A percentile compares a stretch with the other conserved stretches of the same genome.
These are phyloP conservation scores for Coemansia sp. DNA, from an alignment of 192 early-diverging fungal genomes.

Conservation along the genomic window DNA sequence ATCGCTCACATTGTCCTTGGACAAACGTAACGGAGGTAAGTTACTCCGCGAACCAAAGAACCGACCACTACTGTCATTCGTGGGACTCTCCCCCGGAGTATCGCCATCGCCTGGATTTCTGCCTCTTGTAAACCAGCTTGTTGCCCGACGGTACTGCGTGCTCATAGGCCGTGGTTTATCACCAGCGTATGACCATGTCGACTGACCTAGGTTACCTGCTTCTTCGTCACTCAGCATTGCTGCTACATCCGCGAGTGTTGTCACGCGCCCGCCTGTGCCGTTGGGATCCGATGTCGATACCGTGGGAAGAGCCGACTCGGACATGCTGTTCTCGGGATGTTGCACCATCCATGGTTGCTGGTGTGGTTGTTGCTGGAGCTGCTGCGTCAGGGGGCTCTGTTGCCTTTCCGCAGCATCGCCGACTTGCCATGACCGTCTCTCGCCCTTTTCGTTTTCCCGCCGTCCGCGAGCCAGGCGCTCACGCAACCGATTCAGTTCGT, in stretches of 20 bases:
- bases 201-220: neutral
- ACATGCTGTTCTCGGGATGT: constrained; percentile 25
- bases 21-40: too few species aligned
- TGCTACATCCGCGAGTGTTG: neutral
- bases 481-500: constrained; percentile 38
- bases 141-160: constrained; percentile 19
- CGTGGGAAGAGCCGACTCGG: constrained; percentile 34
- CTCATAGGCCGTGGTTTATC: constrained; percentile 34
- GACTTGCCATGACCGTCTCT: constrained; percentile 42
- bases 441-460: constrained; percentile 14
- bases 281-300: neutral
- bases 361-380: constrained; percentile 1
- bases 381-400: too few species aligned
- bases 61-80: constrained; percentile 6
- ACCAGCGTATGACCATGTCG: constrained; percentile 29
- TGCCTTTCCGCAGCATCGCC: too few species aligned
- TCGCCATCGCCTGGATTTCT: neutral
- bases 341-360: constrained; percentile 32
- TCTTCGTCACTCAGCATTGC: neutral
- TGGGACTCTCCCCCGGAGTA: neutral
- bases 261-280: neutral
- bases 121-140: constrained; percentile 30
- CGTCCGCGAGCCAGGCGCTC: constrained; percentile 30
- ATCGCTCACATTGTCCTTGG: too few species aligned
- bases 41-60: too few species aligned